Conservation (phyloP, 2,329 filamentous ascomycete genomes). For the Ceratocystiopsis sp. region DNA sequence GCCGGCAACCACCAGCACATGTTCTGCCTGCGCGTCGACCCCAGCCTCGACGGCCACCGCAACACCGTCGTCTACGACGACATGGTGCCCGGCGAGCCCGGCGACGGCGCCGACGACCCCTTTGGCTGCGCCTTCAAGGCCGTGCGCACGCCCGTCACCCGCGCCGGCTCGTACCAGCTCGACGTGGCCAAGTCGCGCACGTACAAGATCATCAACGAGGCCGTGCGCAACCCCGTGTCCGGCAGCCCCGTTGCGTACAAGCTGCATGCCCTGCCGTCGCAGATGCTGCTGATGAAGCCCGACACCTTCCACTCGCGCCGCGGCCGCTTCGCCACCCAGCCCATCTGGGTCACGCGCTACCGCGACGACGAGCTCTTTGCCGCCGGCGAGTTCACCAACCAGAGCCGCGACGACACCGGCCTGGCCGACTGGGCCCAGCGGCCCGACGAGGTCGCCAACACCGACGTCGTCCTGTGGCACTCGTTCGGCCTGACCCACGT, state of each 20-base stretch:
- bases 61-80: slow-evolving; percentile 33
- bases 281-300: slow-evolving; percentile 22
- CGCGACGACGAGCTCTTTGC: slow-evolving; percentile 25
- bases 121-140: slow-evolving; percentile 26
- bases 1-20: slow-evolving; percentile 57
- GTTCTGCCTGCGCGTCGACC: slow-evolving; percentile 47
- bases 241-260: slow-evolving; percentile 28
- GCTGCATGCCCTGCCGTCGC: slow-evolving; percentile 26
- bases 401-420: slow-evolving; percentile 26
- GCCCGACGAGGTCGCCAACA: no score
- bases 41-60: slow-evolving; percentile 37
- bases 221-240: slow-evolving; percentile 22
- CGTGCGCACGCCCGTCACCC: slow-evolving; percentile 21
- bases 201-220: slow-evolving; percentile 31
- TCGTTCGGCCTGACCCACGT: no score
- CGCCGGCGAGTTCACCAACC: slow-evolving; percentile 25
- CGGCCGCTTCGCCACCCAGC: slow-evolving; percentile 20
- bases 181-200: slow-evolving; percentile 30
- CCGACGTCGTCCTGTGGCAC: no score
- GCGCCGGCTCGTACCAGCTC: slow-evolving; percentile 26
- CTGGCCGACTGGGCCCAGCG: no score
- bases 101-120: slow-evolving; percentile 24
- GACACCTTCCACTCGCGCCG: slow-evolving; percentile 21
- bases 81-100: slow-evolving; percentile 23
- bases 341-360: slow-evolving; percentile 27